Base-by-base conservation (phyloP, 192 early-diverging fungal genomes). In the Coemansia sp. region DNA sequence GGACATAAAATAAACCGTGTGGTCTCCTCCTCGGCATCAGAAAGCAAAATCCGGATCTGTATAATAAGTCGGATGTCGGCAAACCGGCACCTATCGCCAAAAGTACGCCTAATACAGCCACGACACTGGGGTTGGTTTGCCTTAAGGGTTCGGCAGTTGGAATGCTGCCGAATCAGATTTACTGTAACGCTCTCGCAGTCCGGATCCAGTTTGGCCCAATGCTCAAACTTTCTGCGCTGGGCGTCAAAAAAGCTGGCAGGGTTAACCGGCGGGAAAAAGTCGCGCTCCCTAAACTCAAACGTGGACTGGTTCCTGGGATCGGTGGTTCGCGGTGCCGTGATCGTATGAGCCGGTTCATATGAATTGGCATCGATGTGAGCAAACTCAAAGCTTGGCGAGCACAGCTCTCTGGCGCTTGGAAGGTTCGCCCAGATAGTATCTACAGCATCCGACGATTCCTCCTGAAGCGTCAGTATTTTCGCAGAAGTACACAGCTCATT, bases 81-180 rank as follows among this genome's bases (percentile, higher is more conserved):
- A 29, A 71, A 77, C 8, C 66, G 42, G 48, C 75, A 77, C 6
- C 49, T 50, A 17, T 68, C 56, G 17, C 66, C 69, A 20, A 34
- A 31, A 2, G 49, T 17, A 8, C 75, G 65, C 17, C 57, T 33
- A 54, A 77, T 77, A 32, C 75, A 77, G 1, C 64, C 55, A 11
- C 75, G 69, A 40, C 75, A 77, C 54, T 68, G 69, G 30, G 75
- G 66, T 45, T 65, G 64, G 51, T 67, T 42, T 12, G 56, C 30
- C 30, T 57, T 64, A 36, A 51, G 61, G 22, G 29, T 60, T 29
- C 20, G 3, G 50, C 75, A 77, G n/a, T 18, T 42, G 33, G 16
- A 50, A 29, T 31, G 3, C 66, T 77, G 75, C 31, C 56, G 66
- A 40, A 72, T 45, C 28, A 77, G 58, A 4, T 54, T 61, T 31